Evolutionary conservation across 106 monocot species (phyloP).

Genomic region (Chionographis japonica): DNA sequence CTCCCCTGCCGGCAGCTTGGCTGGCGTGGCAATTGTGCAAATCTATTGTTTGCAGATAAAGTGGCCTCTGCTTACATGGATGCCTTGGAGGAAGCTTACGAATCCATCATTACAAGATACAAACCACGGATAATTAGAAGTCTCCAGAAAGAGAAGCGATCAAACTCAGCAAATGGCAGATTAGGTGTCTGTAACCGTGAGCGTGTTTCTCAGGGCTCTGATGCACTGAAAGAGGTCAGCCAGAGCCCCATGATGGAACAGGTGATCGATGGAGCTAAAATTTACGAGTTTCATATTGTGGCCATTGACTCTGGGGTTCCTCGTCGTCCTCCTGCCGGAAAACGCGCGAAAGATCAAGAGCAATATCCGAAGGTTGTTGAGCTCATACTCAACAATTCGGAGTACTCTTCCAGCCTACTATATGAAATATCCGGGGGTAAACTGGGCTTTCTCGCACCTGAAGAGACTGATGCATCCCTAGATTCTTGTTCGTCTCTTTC

Average conservation of each 20-base stretch:
- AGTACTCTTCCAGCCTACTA: constrained; percentile 54
- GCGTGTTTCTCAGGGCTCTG: constrained; percentile 10
- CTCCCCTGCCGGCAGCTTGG: constrained; percentile 79
- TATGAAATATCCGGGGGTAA: constrained; percentile 70
- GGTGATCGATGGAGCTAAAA: constrained; percentile 11
- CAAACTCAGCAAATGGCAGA: constrained; percentile 53
- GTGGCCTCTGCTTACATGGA: constrained; percentile 26
- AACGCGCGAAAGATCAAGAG: constrained; percentile 68
- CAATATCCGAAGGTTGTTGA: constrained; percentile 79
- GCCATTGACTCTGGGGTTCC: constrained; percentile 90
- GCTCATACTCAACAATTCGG: constrained; percentile 58
- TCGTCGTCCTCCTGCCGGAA: constrained; percentile 79
- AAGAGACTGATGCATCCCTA: constrained; percentile 20
- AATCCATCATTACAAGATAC: constrained; percentile 31
- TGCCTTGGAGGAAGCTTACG: constrained; percentile 21
- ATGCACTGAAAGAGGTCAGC: background rate
- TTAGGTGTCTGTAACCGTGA: constrained; percentile 15
- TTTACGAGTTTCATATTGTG: constrained; percentile 43
- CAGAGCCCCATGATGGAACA: constrained; percentile 1
- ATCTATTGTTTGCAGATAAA: constrained; percentile 50
- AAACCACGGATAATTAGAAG: constrained; percentile 29
- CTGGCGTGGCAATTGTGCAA: constrained; percentile 81
- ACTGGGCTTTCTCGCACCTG: constrained; percentile 42
- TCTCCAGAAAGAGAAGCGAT: constrained; percentile 51
- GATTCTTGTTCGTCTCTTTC: constrained; percentile 34